Evolutionary conservation across 2,329 filamentous ascomycete genomes (phyloP).

Genomic region (Botryosphaeria dothidea): DNA sequence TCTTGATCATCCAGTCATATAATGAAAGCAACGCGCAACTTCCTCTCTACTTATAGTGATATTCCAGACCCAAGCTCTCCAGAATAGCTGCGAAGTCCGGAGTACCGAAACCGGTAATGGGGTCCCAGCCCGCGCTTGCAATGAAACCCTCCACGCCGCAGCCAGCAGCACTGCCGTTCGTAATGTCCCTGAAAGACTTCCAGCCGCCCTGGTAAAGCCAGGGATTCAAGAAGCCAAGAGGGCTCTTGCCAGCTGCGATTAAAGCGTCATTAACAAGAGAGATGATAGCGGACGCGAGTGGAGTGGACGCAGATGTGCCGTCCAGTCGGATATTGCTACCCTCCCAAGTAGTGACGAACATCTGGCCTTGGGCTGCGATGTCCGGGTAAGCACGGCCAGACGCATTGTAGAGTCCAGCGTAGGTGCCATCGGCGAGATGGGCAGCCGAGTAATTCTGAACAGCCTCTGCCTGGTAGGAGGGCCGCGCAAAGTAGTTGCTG

Average conservation of each 20-base stretch:
- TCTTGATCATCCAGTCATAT: too few relatives aligned
- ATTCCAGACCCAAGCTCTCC: slow-evolving; percentile 3
- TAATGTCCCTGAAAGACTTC: slow-evolving; percentile 52
- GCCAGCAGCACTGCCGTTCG: slow-evolving; percentile 37
- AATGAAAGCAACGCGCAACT: too few relatives aligned
- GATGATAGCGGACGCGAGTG: slow-evolving; percentile 60
- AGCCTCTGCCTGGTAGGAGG: slow-evolving; percentile 48
- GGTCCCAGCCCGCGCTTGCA: slow-evolving; percentile 38
- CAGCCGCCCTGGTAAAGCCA: slow-evolving; percentile 56
- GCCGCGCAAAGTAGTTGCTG: slow-evolving; percentile 50
- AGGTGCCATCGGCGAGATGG: slow-evolving; percentile 40
- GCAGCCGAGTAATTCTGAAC: slow-evolving; percentile 48
- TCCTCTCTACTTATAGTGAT: too few relatives aligned
- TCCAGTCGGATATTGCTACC: slow-evolving; percentile 42
- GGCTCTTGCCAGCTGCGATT: slow-evolving; percentile 49
- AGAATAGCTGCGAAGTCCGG: slow-evolving; percentile 18
- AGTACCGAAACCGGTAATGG: slow-evolving; percentile 32
- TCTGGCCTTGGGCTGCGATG: slow-evolving; percentile 60
- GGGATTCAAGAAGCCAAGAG: slow-evolving; percentile 62
- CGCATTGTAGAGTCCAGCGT: slow-evolving; percentile 53
- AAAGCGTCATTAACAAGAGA: slow-evolving; percentile 64
- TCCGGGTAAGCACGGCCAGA: slow-evolving; percentile 64
- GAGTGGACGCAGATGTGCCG: slow-evolving; percentile 59
- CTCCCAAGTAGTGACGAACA: slow-evolving; percentile 48
- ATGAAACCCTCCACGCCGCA: slow-evolving; percentile 42